phyloP scores from a whole-genome alignment of 2,329 filamentous ascomycete species.

The Colletotrichum sp. region DNA sequence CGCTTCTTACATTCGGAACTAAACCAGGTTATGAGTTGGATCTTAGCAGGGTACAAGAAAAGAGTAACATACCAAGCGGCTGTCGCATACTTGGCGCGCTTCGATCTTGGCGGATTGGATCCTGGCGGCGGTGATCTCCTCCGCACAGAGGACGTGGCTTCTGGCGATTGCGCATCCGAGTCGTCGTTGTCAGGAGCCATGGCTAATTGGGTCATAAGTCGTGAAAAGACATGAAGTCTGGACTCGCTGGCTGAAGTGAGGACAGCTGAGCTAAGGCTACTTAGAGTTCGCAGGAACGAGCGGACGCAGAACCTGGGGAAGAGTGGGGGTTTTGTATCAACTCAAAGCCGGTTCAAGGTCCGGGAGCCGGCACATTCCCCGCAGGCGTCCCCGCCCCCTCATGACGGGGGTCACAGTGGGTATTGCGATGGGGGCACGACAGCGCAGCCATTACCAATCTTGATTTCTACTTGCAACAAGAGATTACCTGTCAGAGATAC shows the following conservation, averaged over 20 bases:
- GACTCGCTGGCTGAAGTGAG: background rate
- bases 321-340: slow-evolving; percentile 12
- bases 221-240: background rate
- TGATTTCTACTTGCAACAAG: background rate
- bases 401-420: background rate
- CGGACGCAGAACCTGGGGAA: background rate
- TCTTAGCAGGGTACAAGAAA: background rate
- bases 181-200: background rate
- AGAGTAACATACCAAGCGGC: background rate
- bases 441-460: background rate
- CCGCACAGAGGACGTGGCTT: background rate
- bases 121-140: background rate
- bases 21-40: background rate
- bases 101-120: background rate
- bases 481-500: fast-evolving
- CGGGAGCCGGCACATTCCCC: background rate
- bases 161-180: background rate
- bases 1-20: slow-evolving; percentile 39
- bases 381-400: background rate
- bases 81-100: slow-evolving; percentile 14
- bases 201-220: background rate
- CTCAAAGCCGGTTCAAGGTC: background rate
- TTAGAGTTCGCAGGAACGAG: background rate
- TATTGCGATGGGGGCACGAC: background rate
- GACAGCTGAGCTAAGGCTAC: background rate